Evolutionary conservation across 257 asterid species (phyloP).

Genomic region (Primulina huaijiensis): DNA sequence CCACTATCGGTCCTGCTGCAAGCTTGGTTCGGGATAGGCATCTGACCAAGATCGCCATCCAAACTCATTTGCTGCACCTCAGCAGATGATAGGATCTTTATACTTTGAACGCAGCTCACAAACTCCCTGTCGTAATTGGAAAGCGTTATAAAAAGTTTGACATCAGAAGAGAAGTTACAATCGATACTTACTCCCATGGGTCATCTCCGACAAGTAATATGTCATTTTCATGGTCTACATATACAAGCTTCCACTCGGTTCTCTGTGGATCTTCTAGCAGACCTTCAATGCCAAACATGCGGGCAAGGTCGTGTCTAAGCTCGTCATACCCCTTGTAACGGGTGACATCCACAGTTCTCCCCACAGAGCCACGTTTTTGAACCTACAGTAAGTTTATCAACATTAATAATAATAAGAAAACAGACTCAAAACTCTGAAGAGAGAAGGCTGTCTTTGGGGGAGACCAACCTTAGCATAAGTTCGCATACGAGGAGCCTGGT

Average conservation of each 20-base stretch:
- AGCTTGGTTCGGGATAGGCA: conserved; percentile 71
- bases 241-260: conserved; percentile 88
- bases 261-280: conserved; percentile 84
- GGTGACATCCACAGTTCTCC: conserved; percentile 83
- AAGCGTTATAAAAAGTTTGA: neutral
- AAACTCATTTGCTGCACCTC: conserved; percentile 98
- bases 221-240: conserved; percentile 82
- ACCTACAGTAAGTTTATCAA: conserved; percentile 48
- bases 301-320: conserved; percentile 87
- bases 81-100: conserved; percentile 78
- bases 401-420: conserved; percentile 6
- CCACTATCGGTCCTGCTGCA: conserved; percentile 89
- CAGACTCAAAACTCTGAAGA: neutral
- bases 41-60: conserved; percentile 76
- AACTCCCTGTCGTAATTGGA: conserved; percentile 56
- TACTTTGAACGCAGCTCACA: conserved; percentile 90
- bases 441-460: conserved; percentile 24
- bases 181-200: conserved; percentile 77
- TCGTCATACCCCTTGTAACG: conserved; percentile 89
- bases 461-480: conserved; percentile 78
- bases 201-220: conserved; percentile 84
- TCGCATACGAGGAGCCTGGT: conserved; percentile 89
- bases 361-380: conserved; percentile 96
- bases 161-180: neutral
- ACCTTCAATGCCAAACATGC: conserved; percentile 93